Percentiles rank a stretch among this genome's conserved stretches.
Evolutionary conservation across 2,329 filamentous ascomycete genomes (phyloP).

Genomic region (Orbilia javanica): DNA sequence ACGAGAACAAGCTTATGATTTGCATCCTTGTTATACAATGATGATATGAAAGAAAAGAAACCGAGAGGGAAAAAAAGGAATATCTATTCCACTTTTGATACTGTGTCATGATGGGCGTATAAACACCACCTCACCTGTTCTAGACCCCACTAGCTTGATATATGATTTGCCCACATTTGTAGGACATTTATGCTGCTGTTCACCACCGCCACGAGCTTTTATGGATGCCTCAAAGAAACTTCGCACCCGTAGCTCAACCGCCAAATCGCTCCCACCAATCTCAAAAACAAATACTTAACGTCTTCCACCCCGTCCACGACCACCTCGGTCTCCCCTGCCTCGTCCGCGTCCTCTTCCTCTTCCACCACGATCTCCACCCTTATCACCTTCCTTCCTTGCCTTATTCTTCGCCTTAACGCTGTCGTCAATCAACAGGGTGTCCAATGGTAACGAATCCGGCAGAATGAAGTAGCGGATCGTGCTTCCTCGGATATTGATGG

Average conservation of each 20-base stretch:
- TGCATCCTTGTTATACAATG: constrained; percentile 22
- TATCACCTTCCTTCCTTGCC: constrained; percentile 85
- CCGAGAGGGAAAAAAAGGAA: constrained; percentile 1
- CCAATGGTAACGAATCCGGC: constrained; percentile 92
- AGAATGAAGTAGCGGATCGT: constrained; percentile 98
- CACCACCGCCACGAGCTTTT: background rate
- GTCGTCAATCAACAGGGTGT: constrained; percentile 96
- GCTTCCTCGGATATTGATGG: constrained; percentile 95
- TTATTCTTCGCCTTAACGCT: constrained; percentile 99
- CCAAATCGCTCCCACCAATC: background rate
- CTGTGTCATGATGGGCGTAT: constrained; percentile 11
- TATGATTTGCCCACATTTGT: background rate
- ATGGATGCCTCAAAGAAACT: constrained; percentile 20
- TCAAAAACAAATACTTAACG: constrained; percentile 59
- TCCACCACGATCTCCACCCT: constrained; percentile 71
- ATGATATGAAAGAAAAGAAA: background rate
- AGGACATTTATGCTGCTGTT: background rate
- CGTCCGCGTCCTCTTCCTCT: constrained; percentile 67
- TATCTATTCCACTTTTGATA: constrained; percentile 37
- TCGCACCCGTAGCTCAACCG: background rate
- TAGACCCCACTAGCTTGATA: constrained; percentile 41
- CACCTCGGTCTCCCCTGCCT: constrained; percentile 66
- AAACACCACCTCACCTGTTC: constrained; percentile 1
- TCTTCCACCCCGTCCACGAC: constrained; percentile 64
- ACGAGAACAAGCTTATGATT: background rate